Evolutionary conservation across 345 rosid genomes (phyloP).

Genomic region (Raphanus raphanistrum): DNA sequence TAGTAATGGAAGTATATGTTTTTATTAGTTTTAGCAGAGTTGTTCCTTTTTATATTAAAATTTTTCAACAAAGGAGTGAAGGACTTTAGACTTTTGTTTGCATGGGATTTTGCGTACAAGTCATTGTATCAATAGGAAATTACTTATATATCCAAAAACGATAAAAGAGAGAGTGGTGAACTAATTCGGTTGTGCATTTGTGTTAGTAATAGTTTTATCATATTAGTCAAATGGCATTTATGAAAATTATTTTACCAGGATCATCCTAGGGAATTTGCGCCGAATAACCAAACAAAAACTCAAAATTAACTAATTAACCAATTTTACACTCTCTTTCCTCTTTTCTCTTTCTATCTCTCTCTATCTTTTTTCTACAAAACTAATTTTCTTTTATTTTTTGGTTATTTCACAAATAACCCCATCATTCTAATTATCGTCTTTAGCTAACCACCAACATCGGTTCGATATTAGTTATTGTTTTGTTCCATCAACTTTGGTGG

Average conservation of each 20-base stretch:
- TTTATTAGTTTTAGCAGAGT: neutral
- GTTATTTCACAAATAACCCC: too few species aligned
- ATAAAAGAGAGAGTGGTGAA: neutral
- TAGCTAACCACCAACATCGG: too few species aligned
- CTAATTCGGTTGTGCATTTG: neutral
- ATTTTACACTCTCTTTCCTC: too few species aligned
- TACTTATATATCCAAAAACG: neutral
- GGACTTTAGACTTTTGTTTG: neutral
- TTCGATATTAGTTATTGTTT: neutral
- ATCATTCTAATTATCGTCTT: too few species aligned
- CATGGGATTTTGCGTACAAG: neutral
- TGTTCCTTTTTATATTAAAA: neutral
- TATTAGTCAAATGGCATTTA: neutral
- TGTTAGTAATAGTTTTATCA: neutral
- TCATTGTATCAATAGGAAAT: neutral
- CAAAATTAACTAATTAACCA: too few species aligned
- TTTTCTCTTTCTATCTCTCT: too few species aligned
- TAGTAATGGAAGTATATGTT: neutral
- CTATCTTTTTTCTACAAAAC: too few species aligned
- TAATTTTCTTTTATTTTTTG: too few species aligned
- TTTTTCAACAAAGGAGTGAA: slow-evolving; percentile 4
- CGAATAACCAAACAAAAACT: too few species aligned
- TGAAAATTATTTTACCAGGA: neutral
- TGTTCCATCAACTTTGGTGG: neutral
- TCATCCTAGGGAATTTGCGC: too few species aligned